phyloP scores from a whole-genome alignment of 495 filamentous ascomycete species.

The Penicillium parvum region DNA sequence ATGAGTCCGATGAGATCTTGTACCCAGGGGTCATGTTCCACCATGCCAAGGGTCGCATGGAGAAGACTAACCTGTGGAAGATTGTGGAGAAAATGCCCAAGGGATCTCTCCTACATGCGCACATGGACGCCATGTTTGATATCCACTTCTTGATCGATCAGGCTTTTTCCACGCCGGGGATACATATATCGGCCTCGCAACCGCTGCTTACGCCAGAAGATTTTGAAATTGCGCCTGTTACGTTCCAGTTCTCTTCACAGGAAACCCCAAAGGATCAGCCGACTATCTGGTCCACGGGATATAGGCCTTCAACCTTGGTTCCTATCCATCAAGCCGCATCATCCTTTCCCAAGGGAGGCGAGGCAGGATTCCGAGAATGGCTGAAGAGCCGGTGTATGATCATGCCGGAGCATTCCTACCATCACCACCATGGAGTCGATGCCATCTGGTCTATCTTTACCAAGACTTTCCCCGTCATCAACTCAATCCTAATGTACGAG shows the following conservation, averaged over 20 bases:
- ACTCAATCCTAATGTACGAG: conserved; percentile 78
- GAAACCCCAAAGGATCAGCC: conserved; percentile 20
- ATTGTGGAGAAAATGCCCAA: conserved; percentile 88
- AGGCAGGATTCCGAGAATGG: conserved; percentile 70
- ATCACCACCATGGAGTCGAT: conserved; percentile 75
- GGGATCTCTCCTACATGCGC: conserved; percentile 81
- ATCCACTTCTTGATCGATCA: conserved; percentile 69
- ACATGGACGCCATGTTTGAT: conserved; percentile 87
- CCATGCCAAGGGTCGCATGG: conserved; percentile 73
- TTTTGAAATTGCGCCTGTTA: conserved; percentile 38
- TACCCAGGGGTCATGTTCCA: conserved; percentile 89
- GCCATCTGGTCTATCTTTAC: conserved; percentile 77
- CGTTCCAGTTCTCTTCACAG: conserved; percentile 50
- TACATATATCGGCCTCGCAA: conserved; percentile 58
- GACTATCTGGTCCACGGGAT: conserved; percentile 59
- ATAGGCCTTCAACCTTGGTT: conserved; percentile 52
- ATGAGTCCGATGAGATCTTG: conserved; percentile 47
- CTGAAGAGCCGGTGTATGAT: conserved; percentile 69
- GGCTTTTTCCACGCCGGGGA: conserved; percentile 67
- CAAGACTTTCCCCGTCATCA: conserved; percentile 63
- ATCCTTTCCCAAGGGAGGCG: conserved; percentile 65
- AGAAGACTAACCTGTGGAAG: conserved; percentile 75
- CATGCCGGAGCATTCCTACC: conserved; percentile 63
- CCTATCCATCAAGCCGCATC: conserved; percentile 62
- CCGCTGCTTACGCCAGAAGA: conserved; percentile 47